Conservation (phyloP, 306 rosid species). For the Fragaria iinumae region DNA sequence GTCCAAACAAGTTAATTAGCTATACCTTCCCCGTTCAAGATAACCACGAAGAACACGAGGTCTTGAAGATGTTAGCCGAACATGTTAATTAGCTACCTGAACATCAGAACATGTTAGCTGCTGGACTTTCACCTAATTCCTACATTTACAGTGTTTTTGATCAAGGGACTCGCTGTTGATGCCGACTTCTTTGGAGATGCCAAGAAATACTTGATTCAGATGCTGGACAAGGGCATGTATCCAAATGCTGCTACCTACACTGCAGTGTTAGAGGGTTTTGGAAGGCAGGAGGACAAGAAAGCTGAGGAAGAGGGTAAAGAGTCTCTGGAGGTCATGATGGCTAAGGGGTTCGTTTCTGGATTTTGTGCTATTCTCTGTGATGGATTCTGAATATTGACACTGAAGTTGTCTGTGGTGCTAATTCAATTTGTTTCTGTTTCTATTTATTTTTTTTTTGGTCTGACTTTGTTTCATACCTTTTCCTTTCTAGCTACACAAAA, state of each 20-base stretch:
- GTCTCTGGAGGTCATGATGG: slow-evolving; percentile 49
- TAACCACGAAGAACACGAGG: too few relatives aligned
- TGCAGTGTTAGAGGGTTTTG: slow-evolving; percentile 54
- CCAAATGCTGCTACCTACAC: slow-evolving; percentile 58
- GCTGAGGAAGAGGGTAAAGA: slow-evolving; percentile 41
- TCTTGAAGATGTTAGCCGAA: too few relatives aligned
- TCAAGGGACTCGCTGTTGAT: slow-evolving; percentile 49
- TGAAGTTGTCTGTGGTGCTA: background rate
- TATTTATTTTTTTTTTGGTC: background rate
- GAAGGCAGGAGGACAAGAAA: slow-evolving; percentile 26
- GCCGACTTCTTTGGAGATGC: slow-evolving; percentile 44
- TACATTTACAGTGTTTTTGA: slow-evolving; percentile 55
- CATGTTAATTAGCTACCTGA: too few relatives aligned
- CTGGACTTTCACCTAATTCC: slow-evolving; percentile 60
- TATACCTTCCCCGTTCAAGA: too few relatives aligned
- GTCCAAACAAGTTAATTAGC: too few relatives aligned
- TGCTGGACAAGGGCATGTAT: slow-evolving; percentile 60
- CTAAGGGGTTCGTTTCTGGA: slow-evolving; percentile 50
- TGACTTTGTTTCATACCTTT: background rate
- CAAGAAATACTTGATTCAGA: slow-evolving; percentile 50
- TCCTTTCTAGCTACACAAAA: background rate
- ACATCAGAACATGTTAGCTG: slow-evolving; percentile 49
- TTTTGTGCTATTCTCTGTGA: background rate
- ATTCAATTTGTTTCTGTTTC: background rate
- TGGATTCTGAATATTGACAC: background rate